Base-by-base conservation (phyloP, 306 rosid genomes). In the Trifolium pratense region DNA sequence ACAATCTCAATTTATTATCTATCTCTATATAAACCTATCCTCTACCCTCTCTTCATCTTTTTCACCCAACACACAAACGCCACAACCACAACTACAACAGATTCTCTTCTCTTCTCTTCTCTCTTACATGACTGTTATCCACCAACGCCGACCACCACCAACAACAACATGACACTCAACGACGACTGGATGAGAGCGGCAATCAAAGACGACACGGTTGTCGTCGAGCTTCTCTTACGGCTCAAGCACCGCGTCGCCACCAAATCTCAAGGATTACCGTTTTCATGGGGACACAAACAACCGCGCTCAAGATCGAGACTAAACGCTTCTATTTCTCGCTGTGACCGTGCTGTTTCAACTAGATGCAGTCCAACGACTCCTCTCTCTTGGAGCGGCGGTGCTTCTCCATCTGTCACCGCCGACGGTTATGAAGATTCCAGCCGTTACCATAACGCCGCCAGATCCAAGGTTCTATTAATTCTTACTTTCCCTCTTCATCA, bases 321-420 rank as follows among this genome's bases (percentile, higher is more conserved):
- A 7, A 2, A 83, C 26, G 40, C 80, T 10, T 23, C 81, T 8
- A 62, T 80, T 20, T 76, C 78, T 29, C 85, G 90, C 58, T 85
- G 88, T 72, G 92, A 86, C 81, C 83, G 13, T 68, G 82, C 80
- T 29, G 83, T 69, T 34, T 82, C 91, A 2, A 82, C 95, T 73
- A 87, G 99, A 87, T 88, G 90, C 67, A 91, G 97, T 61, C 99
- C 99, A 0, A 88, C 97, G 26, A 91, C 99, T 1, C 99, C 99
- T 1, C 97, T 95, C 46, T 90, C 99, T 0, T 91, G 99, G 99
- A 94, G 97, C 55, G 91, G 90, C 6, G 93, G 83, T 26, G 84
- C 86, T n/a, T 89, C 97, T 0, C 94, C 90, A 0, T 88, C 97
- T 25, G 80, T 81, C 68, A 90, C 96, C 66, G 86, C 87, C 68